Base-by-base conservation (phyloP, 768 basidiomycete species). In the Clathrus columnatus region DNA sequence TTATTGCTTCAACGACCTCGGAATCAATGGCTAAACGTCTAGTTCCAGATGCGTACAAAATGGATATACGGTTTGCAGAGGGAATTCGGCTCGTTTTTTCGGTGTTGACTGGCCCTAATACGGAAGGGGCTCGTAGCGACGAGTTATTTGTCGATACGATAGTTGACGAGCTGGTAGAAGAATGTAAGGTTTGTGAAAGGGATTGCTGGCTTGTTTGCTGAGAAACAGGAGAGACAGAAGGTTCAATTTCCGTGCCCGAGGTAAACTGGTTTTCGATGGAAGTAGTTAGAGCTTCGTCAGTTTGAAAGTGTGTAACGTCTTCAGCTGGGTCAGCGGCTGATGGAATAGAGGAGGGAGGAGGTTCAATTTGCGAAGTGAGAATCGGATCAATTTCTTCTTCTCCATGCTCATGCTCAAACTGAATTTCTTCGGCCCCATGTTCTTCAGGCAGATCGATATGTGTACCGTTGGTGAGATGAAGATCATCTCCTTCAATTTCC, bases 21-120 rank as follows among this genome's bases (percentile, higher is more conserved):
- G 95, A 88, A 67, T 98, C 86, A 56, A 98, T 75, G 24, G 96
- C 85, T 49, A 99, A 74, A 41, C 96, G 79, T 48, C 90, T 76
- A 57, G 85, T 85, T 49, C 91, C 92, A 44, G 85, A 85, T 54
- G 92, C 91, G 69, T 96, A 99, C 0, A 95, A 87, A 67, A 98
- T 92, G 7, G 94, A 96, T n/a, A 99, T 70, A 17, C 88, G 81
- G 62, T 90, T 91, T 27, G 87, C 84, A 42, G 87, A 88, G 7
- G 87, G 84, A 0, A 73, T n/a, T 48, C 14, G 50, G 43, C 42
- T 18, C 28, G 21, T 8, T 24, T 30, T 55, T 21, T 55, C 54
- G n/a, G 17, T 48, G 30, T 11, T 10, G 61, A 51, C 29, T 54
- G 50, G 27, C 51, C 36, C 20, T 44, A 50, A 47, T 29, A 46